phyloP scores from a whole-genome alignment of 495 filamentous ascomycete species.

The Collariella sp. region DNA sequence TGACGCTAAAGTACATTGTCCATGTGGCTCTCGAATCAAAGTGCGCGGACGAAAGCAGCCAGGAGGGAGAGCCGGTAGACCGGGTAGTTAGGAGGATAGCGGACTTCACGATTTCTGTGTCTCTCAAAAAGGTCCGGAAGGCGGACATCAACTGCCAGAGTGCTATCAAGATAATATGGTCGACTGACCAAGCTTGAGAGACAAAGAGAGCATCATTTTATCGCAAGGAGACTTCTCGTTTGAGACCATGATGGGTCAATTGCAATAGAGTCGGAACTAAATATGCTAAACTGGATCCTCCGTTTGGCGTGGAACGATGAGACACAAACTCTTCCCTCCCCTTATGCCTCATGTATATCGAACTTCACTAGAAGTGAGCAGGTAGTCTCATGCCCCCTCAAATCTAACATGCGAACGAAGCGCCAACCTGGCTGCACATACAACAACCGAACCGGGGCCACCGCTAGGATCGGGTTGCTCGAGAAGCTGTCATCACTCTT shows the following conservation, averaged over 20 bases:
- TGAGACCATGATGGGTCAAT: no score
- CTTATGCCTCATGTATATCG: conserved; percentile 20
- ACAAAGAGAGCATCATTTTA: neutral
- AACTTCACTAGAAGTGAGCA: conserved; percentile 46
- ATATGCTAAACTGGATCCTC: no score
- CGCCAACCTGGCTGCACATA: conserved; percentile 44
- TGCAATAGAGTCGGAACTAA: no score
- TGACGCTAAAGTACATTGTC: conserved; percentile 9
- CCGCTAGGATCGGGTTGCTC: conserved; percentile 41
- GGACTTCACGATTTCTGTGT: conserved; percentile 5
- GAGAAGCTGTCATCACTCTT: conserved; percentile 47
- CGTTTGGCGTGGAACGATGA: no score
- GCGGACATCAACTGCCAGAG: conserved; percentile 20
- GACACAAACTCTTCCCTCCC: conserved; percentile 10
- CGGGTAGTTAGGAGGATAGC: conserved; percentile 8
- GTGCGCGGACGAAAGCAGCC: neutral
- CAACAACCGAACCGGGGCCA: conserved; percentile 38
- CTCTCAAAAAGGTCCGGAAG: conserved; percentile 18
- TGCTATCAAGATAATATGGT: conserved; percentile 18
- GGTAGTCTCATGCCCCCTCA: conserved; percentile 43
- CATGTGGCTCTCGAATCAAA: neutral
- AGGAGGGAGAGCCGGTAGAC: conserved; percentile 4
- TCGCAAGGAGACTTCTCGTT: no score
- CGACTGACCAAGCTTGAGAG: neutral
- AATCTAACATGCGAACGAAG: conserved; percentile 46